These are phyloP conservation scores for Apodospora peruviana DNA, from an alignment of 495 filamentous ascomycete species.

Conservation along the genomic window DNA sequence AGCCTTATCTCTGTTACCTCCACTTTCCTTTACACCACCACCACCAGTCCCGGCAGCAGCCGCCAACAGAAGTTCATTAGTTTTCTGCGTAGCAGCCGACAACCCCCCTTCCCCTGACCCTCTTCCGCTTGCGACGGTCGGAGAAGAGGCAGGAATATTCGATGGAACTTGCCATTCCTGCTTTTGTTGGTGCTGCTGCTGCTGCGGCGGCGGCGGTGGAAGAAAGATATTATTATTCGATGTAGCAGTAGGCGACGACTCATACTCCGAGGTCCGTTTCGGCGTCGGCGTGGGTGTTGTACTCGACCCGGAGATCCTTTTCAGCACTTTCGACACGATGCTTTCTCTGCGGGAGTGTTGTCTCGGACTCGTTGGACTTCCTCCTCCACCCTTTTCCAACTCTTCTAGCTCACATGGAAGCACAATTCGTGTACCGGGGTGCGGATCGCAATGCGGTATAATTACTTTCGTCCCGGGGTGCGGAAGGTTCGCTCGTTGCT, in stretches of 20 bases:
- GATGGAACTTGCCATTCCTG: not conserved
- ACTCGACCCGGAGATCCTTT: not conserved
- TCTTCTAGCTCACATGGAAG: not conserved
- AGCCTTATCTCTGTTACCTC: not conserved
- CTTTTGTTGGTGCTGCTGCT: not conserved
- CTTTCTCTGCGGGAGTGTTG: not conserved
- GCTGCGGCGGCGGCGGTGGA: no score
- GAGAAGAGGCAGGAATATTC: not conserved
- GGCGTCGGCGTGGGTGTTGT: not conserved
- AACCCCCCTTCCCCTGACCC: not conserved
- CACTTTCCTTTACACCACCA: no score
- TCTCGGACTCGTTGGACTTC: not conserved
- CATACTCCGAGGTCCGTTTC: not conserved
- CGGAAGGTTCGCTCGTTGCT: not conserved
- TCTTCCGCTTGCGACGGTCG: not conserved
- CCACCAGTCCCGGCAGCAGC: no score
- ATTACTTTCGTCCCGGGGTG: not conserved
- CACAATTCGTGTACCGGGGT: not conserved
- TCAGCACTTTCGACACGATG: not conserved
- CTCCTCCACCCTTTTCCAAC: no score
- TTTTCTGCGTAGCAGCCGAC: not conserved
- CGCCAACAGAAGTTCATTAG: not conserved
- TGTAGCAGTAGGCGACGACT: no score
- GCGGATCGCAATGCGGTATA: not conserved
- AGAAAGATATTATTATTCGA: no score